Evolutionary conservation across 306 rosid species (phyloP).

Genomic region (Castanea sativa): DNA sequence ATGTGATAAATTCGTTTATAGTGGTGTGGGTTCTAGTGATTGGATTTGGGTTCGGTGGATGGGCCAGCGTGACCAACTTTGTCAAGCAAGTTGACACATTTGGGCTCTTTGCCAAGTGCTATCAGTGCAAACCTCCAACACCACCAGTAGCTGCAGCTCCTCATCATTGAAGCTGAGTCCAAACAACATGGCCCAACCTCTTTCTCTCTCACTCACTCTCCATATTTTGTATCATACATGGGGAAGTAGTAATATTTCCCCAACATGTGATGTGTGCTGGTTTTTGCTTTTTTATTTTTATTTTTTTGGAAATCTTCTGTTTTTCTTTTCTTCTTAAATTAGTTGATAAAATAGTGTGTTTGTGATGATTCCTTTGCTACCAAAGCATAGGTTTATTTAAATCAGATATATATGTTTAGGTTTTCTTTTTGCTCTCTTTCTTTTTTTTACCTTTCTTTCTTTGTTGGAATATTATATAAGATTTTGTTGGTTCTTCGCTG

Average conservation of each 20-base stretch:
- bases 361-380: slow-evolving; percentile 56
- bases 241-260: slow-evolving; percentile 57
- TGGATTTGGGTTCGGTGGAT: slow-evolving; percentile 98
- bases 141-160: slow-evolving; percentile 39
- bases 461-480: slow-evolving; percentile 23
- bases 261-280: slow-evolving; percentile 51
- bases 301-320: slow-evolving; percentile 18
- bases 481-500: slow-evolving; percentile 25
- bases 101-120: slow-evolving; percentile 96
- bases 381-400: slow-evolving; percentile 38
- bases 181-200: slow-evolving; percentile 2
- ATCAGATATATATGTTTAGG: slow-evolving; percentile 35
- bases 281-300: slow-evolving; percentile 27
- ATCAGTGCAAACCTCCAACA: slow-evolving; percentile 72
- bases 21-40: slow-evolving; percentile 79
- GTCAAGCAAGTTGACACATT: slow-evolving; percentile 74
- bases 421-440: neutral
- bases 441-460: neutral
- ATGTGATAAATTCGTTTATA: slow-evolving; percentile 56
- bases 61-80: slow-evolving; percentile 93
- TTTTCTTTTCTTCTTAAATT: slow-evolving; percentile 9
- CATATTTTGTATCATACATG: slow-evolving; percentile 63
- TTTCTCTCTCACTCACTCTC: slow-evolving; percentile 5
- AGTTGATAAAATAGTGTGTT: slow-evolving; percentile 50
- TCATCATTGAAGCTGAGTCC: slow-evolving; percentile 38